phyloP scores from a whole-genome alignment of 306 rosid species.

The Fagus sylvatica region DNA sequence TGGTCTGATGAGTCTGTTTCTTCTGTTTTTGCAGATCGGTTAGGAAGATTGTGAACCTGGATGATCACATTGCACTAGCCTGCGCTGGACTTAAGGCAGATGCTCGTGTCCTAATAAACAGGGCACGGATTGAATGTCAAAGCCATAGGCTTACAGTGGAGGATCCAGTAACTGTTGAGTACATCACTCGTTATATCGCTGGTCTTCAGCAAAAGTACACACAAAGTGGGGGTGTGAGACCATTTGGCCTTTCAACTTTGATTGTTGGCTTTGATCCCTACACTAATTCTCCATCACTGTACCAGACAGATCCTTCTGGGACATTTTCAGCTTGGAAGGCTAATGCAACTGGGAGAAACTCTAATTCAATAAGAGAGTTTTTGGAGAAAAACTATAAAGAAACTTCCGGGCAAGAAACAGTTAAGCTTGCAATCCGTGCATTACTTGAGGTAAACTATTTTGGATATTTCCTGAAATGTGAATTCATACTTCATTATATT shows the following conservation, averaged over 20 bases:
- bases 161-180: slow-evolving; percentile 95
- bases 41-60: slow-evolving; percentile 64
- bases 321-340: slow-evolving; percentile 99
- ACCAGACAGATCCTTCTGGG: slow-evolving; percentile 98
- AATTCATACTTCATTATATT: slow-evolving; percentile 2
- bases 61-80: slow-evolving; percentile 71
- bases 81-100: slow-evolving; percentile 99
- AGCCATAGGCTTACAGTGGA: slow-evolving; percentile 94
- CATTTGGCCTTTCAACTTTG: slow-evolving; percentile 96
- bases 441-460: slow-evolving; percentile 71
- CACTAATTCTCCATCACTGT: slow-evolving; percentile 61
- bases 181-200: slow-evolving; percentile 89
- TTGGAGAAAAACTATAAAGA: slow-evolving; percentile 92
- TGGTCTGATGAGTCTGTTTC: neutral
- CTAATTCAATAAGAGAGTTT: slow-evolving; percentile 88
- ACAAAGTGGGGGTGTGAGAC: slow-evolving; percentile 97
- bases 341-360: slow-evolving; percentile 91
- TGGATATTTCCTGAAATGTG: slow-evolving; percentile 8
- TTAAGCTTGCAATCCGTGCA: slow-evolving; percentile 91
- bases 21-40: slow-evolving; percentile 45
- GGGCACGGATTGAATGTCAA: slow-evolving; percentile 91
- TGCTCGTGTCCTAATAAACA: slow-evolving; percentile 90
- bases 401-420: slow-evolving; percentile 84
- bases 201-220: slow-evolving; percentile 99
- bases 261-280: slow-evolving; percentile 95